Evolutionary conservation across 306 rosid genomes (phyloP), one percentile per base, ranked within the genome.

Genomic region (Lathyrus tuberosus): DNA sequence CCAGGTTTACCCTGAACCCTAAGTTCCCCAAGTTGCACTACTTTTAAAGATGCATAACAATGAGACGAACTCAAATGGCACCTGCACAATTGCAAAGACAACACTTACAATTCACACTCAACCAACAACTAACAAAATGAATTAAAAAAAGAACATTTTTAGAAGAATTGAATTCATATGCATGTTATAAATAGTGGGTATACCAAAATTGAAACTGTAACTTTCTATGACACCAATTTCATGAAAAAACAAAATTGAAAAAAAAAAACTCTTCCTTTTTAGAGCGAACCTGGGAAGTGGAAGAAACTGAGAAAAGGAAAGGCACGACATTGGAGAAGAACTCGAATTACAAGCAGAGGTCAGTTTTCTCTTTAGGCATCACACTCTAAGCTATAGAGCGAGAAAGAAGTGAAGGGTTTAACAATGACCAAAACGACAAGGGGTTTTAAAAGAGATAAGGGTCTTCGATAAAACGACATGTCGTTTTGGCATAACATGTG

Each of bases 251-350:
- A 43, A 57, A 30, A 15, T 22, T 53, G 66, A 38, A 69, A 33
- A 62, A n/a, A 15, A 22, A 2, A 4, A 46, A 11, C 1, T 14
- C 12, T 40, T 65, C 35, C 6, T 4, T 51, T 51, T 61, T 11
- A 62, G 40, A 70, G 31, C 65, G 59, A 75, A 93, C 97, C 98
- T 94, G 87, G 94, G 81, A 66, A 73, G 61, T 7, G 80, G 79
- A 52, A 90, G 83, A 80, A 88, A 86, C 6, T 70, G 88, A 53
- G 88, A 44, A 75, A 85, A 81, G 38, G 90, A 79, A 1, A 91
- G 73, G 26, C 72, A 84, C 48, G 95, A 87, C 96, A 88, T 91
- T 84, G 11, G 74, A 82, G 63, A 30, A 43, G 79, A 74, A 51
- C 48, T 56, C 65, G 40, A 56, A 49, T 41, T 80, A 72, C 33